Evolutionary conservation across 345 rosid species (phyloP).

Genomic region (Salix suchowensis): DNA sequence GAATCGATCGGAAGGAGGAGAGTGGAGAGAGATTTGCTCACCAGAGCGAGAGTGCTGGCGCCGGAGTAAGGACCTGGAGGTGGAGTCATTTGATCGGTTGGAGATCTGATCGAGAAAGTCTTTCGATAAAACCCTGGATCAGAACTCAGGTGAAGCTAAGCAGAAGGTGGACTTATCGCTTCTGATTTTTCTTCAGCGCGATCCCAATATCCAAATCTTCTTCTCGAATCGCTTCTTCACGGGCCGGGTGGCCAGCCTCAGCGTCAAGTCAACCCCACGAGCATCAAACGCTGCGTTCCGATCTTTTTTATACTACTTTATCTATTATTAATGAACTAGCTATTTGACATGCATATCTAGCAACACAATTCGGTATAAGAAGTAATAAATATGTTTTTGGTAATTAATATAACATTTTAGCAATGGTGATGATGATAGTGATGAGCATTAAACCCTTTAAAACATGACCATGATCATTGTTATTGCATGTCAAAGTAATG

Average conservation of each 20-base stretch:
- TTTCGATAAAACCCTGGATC: not conserved
- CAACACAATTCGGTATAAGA: no score
- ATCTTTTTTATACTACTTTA: not conserved
- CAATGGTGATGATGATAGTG: no score
- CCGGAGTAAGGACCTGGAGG: slow-evolving; percentile 89
- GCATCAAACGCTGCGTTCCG: not conserved
- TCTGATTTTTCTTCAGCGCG: not conserved
- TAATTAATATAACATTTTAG: no score
- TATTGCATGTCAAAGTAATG: no score
- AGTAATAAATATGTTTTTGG: no score
- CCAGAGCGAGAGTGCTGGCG: slow-evolving; percentile 78
- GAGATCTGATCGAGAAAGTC: not conserved
- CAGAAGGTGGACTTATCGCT: not conserved
- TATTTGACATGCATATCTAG: no score
- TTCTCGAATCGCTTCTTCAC: not conserved
- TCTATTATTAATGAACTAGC: no score
- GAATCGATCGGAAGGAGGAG: not conserved
- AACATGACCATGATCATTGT: no score
- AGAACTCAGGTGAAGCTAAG: not conserved
- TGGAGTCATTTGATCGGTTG: slow-evolving; percentile 7
- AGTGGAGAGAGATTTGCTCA: slow-evolving; percentile 10
- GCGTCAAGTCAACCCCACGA: not conserved
- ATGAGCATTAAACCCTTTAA: no score
- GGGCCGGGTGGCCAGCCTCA: not conserved
- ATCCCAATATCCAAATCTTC: not conserved